phyloP scores from a whole-genome alignment of 2,329 filamentous ascomycete species.

The Phaeomoniella chlamydospora region DNA sequence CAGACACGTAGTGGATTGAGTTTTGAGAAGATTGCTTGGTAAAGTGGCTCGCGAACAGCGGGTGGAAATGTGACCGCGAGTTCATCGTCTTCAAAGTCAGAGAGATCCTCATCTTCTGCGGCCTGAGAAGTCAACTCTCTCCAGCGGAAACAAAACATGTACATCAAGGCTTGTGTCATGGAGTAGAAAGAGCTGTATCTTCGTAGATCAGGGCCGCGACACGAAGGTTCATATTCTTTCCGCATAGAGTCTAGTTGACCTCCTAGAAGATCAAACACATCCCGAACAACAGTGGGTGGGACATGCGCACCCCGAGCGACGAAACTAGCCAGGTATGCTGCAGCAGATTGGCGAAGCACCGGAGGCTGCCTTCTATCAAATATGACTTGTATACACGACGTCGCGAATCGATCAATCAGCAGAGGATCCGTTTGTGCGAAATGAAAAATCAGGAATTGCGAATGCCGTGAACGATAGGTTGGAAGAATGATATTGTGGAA shows the following conservation, averaged over 20 bases:
- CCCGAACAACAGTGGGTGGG: conserved; percentile 58
- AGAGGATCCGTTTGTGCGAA: conserved; percentile 71
- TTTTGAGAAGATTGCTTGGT: conserved; percentile 66
- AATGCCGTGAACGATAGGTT: conserved; percentile 81
- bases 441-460: conserved; percentile 92
- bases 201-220: conserved; percentile 71
- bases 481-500: conserved; percentile 81
- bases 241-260: conserved; percentile 64
- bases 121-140: conserved; percentile 61
- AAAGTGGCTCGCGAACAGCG: conserved; percentile 58
- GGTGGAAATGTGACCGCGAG: conserved; percentile 62
- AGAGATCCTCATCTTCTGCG: conserved; percentile 35
- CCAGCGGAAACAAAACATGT: conserved; percentile 98
- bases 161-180: conserved; percentile 75
- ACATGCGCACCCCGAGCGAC: conserved; percentile 81
- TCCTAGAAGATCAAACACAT: conserved; percentile 67
- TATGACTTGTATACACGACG: conserved; percentile 58
- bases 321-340: conserved; percentile 87
- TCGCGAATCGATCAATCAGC: conserved; percentile 70
- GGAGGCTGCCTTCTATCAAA: conserved; percentile 56
- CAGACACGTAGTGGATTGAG: conserved; percentile 95
- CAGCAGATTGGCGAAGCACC: conserved; percentile 67
- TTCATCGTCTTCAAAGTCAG: conserved; percentile 37
- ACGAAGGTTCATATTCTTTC: conserved; percentile 54
- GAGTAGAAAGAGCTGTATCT: conserved; percentile 78